Conservation (phyloP, 805 yeast species). For the Wickerhamomyces tratensis region DNA sequence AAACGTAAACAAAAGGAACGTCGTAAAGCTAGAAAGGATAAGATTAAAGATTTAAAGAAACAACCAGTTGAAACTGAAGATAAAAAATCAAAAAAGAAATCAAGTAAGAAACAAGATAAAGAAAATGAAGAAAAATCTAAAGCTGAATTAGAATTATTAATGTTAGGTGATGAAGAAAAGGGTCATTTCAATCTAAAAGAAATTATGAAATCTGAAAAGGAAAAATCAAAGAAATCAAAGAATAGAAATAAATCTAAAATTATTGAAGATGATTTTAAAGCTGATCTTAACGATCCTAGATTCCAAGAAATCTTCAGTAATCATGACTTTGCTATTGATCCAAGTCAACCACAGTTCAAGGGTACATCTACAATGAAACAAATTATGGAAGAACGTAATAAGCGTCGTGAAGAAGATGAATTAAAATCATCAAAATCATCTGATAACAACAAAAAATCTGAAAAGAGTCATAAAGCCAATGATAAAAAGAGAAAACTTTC, state of each 20-base stretch:
- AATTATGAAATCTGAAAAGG: slow-evolving; percentile 63
- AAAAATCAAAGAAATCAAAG: slow-evolving; percentile 38
- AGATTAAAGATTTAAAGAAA: slow-evolving; percentile 50
- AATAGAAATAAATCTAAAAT: slow-evolving; percentile 37
- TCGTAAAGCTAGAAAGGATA: slow-evolving; percentile 74
- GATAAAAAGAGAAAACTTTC: slow-evolving; percentile 1
- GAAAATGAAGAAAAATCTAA: slow-evolving; percentile 32
- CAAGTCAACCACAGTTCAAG: slow-evolving; percentile 83
- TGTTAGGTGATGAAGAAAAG: slow-evolving; percentile 35
- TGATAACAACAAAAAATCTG: slow-evolving; percentile 2
- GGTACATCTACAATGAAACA: slow-evolving; percentile 81
- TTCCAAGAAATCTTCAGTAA: slow-evolving; percentile 76
- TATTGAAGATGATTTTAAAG: slow-evolving; percentile 46
- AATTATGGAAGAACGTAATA: slow-evolving; percentile 66
- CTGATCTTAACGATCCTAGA: slow-evolving; percentile 77
- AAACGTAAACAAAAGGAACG: slow-evolving; percentile 90
- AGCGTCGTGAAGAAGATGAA: slow-evolving; percentile 27
- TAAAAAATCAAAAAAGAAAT: slow-evolving; percentile 31
- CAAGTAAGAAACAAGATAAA: slow-evolving; percentile 17
- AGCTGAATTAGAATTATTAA: slow-evolving; percentile 67
- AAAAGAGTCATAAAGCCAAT: slow-evolving; percentile 4
- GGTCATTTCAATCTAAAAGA: slow-evolving; percentile 79
- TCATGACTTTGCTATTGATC: slow-evolving; percentile 91
- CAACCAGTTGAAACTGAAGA: slow-evolving; percentile 43
- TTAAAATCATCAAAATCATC: neutral